Base-by-base conservation (phyloP, 805 yeast genomes). In the Suhomyces tanzawaensis region DNA sequence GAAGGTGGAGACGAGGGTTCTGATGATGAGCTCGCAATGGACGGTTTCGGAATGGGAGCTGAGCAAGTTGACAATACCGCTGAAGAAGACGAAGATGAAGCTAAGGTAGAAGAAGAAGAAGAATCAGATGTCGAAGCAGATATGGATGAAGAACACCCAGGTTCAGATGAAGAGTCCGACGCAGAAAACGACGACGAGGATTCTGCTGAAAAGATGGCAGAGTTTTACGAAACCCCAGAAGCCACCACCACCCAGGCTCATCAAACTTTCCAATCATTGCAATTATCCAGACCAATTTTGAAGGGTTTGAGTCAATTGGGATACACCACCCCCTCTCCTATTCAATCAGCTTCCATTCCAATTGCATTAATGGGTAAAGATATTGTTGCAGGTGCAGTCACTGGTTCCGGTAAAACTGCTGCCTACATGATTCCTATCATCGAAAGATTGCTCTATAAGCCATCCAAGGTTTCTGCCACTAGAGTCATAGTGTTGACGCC, bases 351-450 rank as follows among this genome's bases (percentile, higher is more conserved):
- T 1, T 79, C 95, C 7, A 90, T 93, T 45, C 99, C 99, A 11
- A 81, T 91, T 40, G 96, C 96, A 1, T 71, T 93, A 28, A 60
- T 86, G 45, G 99, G 99, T 53, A 91, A 87, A 57, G 99, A 93
- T 64, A 80, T 93, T 36, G 96, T 93, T 53, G 99, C 98, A 13
- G 98, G 98, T 71, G 99, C 99, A 24, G 96, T 87, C 17, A 93
- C 99, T 4, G 99, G 99, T 69, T 91, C 98, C 15, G 99, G 99
- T 76, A 93, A 93, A 62, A 93, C 99, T 17, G 99, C 97, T 2
- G 99, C 99, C 1, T 93, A 88, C 59, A 82, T 93, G 83, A 85
- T 93, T 39, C 99, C 99, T 11, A 87, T 90, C 31, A 79, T 93
- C 44, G 99, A 93, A 66, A 81, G 99, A 65, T 71, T 93, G 24